These are phyloP conservation scores for Wickerhamiella vanderwaltii DNA, from an alignment of 805 yeast genomes.

Conservation along the genomic window DNA sequence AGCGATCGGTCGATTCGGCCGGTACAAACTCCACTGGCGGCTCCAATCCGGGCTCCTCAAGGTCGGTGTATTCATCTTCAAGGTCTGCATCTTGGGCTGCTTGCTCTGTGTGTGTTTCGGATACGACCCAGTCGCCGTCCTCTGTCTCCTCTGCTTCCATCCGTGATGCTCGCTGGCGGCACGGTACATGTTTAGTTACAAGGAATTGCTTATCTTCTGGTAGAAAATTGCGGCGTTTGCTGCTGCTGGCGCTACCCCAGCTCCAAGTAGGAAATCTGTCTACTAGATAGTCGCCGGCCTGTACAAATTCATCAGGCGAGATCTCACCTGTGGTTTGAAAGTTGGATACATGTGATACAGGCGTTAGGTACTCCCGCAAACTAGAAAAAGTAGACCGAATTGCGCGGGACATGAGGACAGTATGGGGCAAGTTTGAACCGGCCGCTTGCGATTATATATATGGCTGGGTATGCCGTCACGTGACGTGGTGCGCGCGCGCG, in stretches of 20 bases:
- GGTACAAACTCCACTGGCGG: conserved; percentile 24
- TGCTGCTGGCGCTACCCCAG: conserved; percentile 54
- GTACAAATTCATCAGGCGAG: conserved; percentile 89
- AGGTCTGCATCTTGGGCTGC: conserved; percentile 18
- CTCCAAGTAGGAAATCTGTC: conserved; percentile 95
- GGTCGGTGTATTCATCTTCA: conserved; percentile 24
- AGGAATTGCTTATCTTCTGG: conserved; percentile 81
- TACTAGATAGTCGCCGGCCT: conserved; percentile 86
- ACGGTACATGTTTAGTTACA: conserved; percentile 83
- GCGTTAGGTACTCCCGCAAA: conserved; percentile 83
- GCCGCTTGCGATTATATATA: not conserved
- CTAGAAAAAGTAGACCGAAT: conserved; percentile 69
- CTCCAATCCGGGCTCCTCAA: conserved; percentile 33
- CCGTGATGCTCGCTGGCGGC: conserved; percentile 55
- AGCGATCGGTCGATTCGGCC: conserved; percentile 5
- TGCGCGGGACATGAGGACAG: conserved; percentile 18
- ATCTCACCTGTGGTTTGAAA: conserved; percentile 80
- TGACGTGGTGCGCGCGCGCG: not conserved
- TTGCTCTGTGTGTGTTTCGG: conserved; percentile 17
- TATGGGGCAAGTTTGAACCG: not conserved
- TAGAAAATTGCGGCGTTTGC: conserved; percentile 51
- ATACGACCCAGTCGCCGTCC: conserved; percentile 32
- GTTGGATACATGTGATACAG: conserved; percentile 75
- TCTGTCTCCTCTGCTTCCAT: conserved; percentile 32
- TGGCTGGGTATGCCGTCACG: not conserved